Conservation (phyloP, 495 filamentous ascomycete species). For the Melanomma pulvis-pyrius region DNA sequence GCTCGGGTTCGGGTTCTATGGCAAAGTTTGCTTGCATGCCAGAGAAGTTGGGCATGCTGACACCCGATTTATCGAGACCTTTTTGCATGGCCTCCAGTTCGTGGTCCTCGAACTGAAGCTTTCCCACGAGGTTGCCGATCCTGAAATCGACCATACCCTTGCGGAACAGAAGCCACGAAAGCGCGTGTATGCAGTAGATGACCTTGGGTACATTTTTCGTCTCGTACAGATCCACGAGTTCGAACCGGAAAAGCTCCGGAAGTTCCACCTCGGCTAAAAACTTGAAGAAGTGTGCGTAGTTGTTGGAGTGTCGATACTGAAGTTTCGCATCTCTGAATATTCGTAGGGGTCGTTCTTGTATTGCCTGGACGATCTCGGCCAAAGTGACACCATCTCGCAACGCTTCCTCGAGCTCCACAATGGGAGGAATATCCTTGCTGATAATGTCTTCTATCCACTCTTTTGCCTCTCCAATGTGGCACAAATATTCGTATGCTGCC, state of each 20-base stretch:
- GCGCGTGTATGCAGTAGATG: conserved; percentile 96
- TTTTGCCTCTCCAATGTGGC: conserved; percentile 98
- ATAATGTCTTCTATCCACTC: conserved; percentile 99
- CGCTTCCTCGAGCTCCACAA: conserved; percentile 94
- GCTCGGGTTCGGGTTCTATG: conserved; percentile 64
- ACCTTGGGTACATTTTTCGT: conserved; percentile 99
- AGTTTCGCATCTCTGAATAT: conserved; percentile 85
- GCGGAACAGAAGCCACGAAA: conserved; percentile 93
- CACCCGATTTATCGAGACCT: conserved; percentile 89
- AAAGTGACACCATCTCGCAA: conserved; percentile 91
- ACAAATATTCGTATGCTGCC: conserved; percentile 98
- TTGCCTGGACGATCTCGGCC: conserved; percentile 91
- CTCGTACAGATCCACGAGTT: conserved; percentile 97
- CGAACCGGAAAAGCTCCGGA: conserved; percentile 97
- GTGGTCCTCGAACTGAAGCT: conserved; percentile 95
- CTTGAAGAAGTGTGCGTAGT: conserved; percentile 90
- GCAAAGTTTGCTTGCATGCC: conserved; percentile 96
- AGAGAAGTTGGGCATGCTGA: conserved; percentile 95
- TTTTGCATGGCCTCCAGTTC: conserved; percentile 97
- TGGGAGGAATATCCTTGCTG: conserved; percentile 83
- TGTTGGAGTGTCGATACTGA: conserved; percentile 96
- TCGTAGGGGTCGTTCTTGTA: conserved; percentile 70
- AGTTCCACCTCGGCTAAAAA: conserved; percentile 92
- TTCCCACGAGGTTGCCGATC: conserved; percentile 97
- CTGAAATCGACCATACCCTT: conserved; percentile 93